Conservation (phyloP, 176 grass and related monocot genomes). For the Typha latifolia region DNA sequence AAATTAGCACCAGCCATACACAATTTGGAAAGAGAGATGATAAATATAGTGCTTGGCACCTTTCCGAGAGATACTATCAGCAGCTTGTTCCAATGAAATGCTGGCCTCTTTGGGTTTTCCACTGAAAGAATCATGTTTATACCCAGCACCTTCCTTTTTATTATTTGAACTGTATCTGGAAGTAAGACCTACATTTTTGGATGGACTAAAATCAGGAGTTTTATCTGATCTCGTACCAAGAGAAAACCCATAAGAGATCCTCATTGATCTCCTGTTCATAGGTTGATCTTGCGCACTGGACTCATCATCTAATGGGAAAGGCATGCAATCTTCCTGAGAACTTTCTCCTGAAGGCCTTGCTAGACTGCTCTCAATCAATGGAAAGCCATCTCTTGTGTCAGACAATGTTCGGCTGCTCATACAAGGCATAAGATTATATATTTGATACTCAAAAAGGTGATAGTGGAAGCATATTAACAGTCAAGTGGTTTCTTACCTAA, state of each 20-base stretch:
- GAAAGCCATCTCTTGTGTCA: slow-evolving; percentile 41
- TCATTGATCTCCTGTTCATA: slow-evolving; percentile 31
- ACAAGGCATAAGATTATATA: slow-evolving; percentile 21
- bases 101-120: slow-evolving; percentile 41
- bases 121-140: slow-evolving; percentile 27
- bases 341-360: slow-evolving; percentile 46
- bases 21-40: not conserved
- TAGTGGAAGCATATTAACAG: slow-evolving; percentile 3
- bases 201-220: slow-evolving; percentile 41
- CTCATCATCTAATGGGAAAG: slow-evolving; percentile 74
- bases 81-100: slow-evolving; percentile 15
- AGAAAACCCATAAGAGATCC: slow-evolving; percentile 34
- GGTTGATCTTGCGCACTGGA: slow-evolving; percentile 47
- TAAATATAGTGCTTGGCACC: slow-evolving; percentile 15
- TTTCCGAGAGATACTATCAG: slow-evolving; percentile 34
- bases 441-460: not conserved
- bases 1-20: slow-evolving; percentile 27
- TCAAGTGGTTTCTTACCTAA: slow-evolving; percentile 39
- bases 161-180: slow-evolving; percentile 48
- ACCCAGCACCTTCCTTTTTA: slow-evolving; percentile 7
- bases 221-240: slow-evolving; percentile 42
- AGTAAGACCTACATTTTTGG: slow-evolving; percentile 41
- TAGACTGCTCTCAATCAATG: slow-evolving; percentile 34
- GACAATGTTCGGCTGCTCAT: slow-evolving; percentile 36
- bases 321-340: slow-evolving; percentile 85